Conservation (phyloP, 257 asterid genomes). For the Solanum tacnaense region DNA sequence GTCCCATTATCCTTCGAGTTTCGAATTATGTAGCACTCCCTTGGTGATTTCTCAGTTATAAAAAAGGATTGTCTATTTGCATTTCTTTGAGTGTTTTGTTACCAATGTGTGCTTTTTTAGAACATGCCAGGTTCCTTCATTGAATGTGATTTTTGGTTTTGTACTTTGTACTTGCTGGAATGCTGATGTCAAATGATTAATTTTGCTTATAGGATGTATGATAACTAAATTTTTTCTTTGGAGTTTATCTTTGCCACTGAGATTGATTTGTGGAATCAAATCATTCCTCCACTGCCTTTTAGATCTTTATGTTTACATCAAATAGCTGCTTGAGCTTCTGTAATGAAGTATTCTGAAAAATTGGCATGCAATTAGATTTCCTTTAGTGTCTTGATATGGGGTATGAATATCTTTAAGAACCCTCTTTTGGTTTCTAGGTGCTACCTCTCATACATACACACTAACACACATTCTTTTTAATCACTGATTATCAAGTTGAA, state of each 20-base stretch:
- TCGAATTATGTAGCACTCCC: background rate
- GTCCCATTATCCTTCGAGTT: background rate
- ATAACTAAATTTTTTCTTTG: background rate
- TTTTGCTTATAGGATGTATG: background rate
- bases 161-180: background rate
- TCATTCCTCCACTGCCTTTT: background rate
- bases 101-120: background rate
- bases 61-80: background rate
- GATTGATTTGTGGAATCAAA: background rate
- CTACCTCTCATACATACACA: background rate
- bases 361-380: background rate
- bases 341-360: background rate
- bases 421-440: background rate
- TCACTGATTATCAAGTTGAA: background rate
- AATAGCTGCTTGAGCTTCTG: background rate
- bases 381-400: background rate
- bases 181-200: background rate
- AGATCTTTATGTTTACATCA: background rate
- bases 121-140: background rate
- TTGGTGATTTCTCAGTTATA: background rate
- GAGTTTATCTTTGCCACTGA: background rate
- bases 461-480: background rate
- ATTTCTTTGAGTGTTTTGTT: background rate
- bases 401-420: background rate
- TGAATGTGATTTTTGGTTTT: background rate